Conservation (phyloP, 805 yeast species). For the Candida sanyiensis region DNA sequence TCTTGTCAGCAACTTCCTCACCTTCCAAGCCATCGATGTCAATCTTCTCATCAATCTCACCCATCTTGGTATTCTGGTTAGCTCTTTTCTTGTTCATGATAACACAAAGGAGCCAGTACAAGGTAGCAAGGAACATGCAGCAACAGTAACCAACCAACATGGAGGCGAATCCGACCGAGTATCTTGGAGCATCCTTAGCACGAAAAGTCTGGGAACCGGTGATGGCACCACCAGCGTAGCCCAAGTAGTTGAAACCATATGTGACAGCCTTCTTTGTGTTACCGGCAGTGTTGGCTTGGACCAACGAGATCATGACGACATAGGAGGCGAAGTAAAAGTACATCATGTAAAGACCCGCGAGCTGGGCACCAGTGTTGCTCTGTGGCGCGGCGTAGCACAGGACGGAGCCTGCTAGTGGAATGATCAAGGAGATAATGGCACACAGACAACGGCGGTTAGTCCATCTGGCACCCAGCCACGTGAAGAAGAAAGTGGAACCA, state of each 20-base stretch:
- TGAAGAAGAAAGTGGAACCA: conserved; percentile 27
- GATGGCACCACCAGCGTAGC: conserved; percentile 39
- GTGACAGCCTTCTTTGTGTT: conserved; percentile 36
- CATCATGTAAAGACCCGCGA: conserved; percentile 28
- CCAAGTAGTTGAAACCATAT: conserved; percentile 32
- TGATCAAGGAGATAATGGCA: conserved; percentile 24
- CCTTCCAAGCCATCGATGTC: conserved; percentile 27
- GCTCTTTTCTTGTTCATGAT: conserved; percentile 28
- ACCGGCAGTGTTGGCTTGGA: conserved; percentile 42
- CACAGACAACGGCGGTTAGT: conserved; percentile 25
- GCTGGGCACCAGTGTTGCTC: conserved; percentile 26
- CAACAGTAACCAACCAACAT: conserved; percentile 37
- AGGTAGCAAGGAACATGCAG: conserved; percentile 33
- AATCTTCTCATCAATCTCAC: conserved; percentile 13
- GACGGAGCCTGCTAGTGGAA: conserved; percentile 27
- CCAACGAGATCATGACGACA: conserved; percentile 29
- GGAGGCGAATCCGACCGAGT: conserved; percentile 39
- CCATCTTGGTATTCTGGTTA: neutral
- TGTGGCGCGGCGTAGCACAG: conserved; percentile 22
- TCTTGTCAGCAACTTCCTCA: conserved; percentile 33
- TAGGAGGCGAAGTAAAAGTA: conserved; percentile 31
- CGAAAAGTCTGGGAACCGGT: conserved; percentile 46
- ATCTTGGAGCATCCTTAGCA: conserved; percentile 36
- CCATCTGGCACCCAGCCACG: conserved; percentile 30
- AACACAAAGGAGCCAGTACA: conserved; percentile 29